Percentiles rank a stretch among this genome's conserved stretches.
Conservation (phyloP, 2,329 filamentous ascomycete species). For the Alternaria tenuissima region DNA sequence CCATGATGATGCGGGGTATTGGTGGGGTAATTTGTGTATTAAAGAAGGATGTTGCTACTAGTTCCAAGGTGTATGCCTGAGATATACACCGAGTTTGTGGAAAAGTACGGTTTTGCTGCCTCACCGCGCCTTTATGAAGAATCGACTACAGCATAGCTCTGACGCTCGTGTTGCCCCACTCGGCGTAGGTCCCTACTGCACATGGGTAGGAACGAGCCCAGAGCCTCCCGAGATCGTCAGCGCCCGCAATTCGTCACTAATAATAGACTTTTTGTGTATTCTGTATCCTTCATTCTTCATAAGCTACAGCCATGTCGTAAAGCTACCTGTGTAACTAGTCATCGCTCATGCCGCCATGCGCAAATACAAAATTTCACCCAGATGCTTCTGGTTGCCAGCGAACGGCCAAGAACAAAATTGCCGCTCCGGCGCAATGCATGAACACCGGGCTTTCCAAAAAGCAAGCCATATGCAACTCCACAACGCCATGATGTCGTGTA, state of each 20-base stretch:
- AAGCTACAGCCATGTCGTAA: constrained; percentile 1
- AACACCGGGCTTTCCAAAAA: constrained; percentile 11
- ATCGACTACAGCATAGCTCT: constrained; percentile 26
- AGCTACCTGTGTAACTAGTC: neutral
- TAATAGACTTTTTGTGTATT: constrained; percentile 29
- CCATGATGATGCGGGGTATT: constrained; percentile 44
- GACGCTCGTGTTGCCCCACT: constrained; percentile 41
- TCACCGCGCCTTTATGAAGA: constrained; percentile 14
- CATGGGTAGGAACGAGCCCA: constrained; percentile 18
- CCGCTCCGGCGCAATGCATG: constrained; percentile 13
- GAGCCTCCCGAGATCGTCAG: constrained; percentile 26
- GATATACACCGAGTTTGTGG: constrained; percentile 2
- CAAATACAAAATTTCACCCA: neutral
- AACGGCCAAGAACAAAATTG: constrained; percentile 3
- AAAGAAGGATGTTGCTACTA: constrained; percentile 12
- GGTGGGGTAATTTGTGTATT: constrained; percentile 12
- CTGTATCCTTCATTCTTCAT: constrained; percentile 2
- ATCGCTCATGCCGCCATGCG: neutral
- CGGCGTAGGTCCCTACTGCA: constrained; percentile 33
- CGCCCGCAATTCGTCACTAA: constrained; percentile 39
- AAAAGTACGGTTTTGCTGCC: constrained; percentile 7
- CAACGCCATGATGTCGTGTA: constrained; percentile 15
- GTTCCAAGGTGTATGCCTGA: neutral
- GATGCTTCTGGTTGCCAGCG: neutral
- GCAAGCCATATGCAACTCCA: constrained; percentile 13